Evolutionary conservation across 108 stramenopile species (phyloP), one percentile per base, ranked within the genome.

Genomic region (Cylindrotheca closterium): DNA sequence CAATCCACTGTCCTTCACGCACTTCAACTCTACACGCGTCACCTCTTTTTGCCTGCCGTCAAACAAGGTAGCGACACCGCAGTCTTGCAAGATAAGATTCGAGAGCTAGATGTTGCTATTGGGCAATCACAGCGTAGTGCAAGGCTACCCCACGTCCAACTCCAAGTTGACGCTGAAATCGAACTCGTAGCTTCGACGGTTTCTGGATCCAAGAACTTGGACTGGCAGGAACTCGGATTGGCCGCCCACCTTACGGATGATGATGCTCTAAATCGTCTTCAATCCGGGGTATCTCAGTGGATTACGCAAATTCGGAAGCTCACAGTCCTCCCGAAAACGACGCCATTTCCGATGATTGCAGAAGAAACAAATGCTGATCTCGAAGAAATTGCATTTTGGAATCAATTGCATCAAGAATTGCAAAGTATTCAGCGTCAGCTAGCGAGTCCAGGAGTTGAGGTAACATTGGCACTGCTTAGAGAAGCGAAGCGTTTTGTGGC

Each of bases 341-440:
- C 86, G 2, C 75, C 84, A 22, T 89, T 92, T 52, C 85, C 85
- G 15, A 74, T 82, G 67, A 65, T 77, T 19, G 57, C 65, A 4
- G 68, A 67, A 30, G 74, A 71, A 58, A 68, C 67, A n/a, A 66
- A 81, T 50, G 85, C 85, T 21, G 92, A 85, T 61, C 60, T 87
- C 34, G 88, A 93, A 47, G 92, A 93, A 63, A 69, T 93, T 21
- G 77, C 88, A n/a, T 93, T 88, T 70, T 93, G 92, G 92, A 80
- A 62, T n/a, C 80, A 83, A 19, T 55, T 93, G 45, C 65, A 88
- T 32, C 70, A 66, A 12, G 85, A 84, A 56, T 51, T 93, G 60
- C 49, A 60, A 15, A 49, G 77, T 47, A 76, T 93, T 30, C 86
- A 83, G 50, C 58, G 58, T 4, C 85, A 89, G 55, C 61, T 93